Base-by-base conservation (phyloP, 805 yeast species). In the Candida ficus region DNA sequence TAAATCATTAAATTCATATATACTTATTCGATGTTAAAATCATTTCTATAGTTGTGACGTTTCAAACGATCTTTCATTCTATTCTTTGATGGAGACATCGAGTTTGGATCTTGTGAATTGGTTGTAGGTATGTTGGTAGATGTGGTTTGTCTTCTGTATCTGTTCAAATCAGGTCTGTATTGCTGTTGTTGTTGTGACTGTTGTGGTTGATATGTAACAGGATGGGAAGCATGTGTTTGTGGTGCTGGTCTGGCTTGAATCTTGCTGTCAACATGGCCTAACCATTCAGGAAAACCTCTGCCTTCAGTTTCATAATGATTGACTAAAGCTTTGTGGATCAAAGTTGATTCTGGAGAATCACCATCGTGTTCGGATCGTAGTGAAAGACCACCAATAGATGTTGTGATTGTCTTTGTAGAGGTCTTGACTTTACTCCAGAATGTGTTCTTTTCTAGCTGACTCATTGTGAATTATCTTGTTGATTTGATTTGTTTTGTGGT, bases 361-460 rank as follows among this genome's bases (percentile, higher is more conserved):
- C 60, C 60, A 30, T 56, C 60, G 25, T 56, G 58, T 26, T 56
- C 60, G 11, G 60, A 41, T 31, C 53, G 43, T 8, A 50, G 35
- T 0, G 57, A 51, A 3, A 55, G 45, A 25, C 45, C 47, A 4
- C 50, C 50, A n/a, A 55, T 27, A 1, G 57, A 48, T 0, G 53
- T 38, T 4, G 55, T 43, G 13, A 55, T 30, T 11, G 42, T 48
- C 34, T 52, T 54, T n/a, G 58, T 53, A 1, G 56, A 50, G 3
- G 56, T 42, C 33, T 54, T 51, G 33, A 55, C 51, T 37, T 52
- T 53, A 12, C 46, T 42, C 59, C 57, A 54, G 20, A 54, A 45
- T 20, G 37, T 41, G 12, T 39, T 37, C 30, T 45, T 52, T 6
- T 43, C 48, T 16, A 31, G 4, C 3, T 28, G 26, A 31, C 25